Percentiles rank a stretch among this genome's conserved stretches.
Conservation (phyloP, 2,329 filamentous ascomycete species). For the Colletotrichum sojae region DNA sequence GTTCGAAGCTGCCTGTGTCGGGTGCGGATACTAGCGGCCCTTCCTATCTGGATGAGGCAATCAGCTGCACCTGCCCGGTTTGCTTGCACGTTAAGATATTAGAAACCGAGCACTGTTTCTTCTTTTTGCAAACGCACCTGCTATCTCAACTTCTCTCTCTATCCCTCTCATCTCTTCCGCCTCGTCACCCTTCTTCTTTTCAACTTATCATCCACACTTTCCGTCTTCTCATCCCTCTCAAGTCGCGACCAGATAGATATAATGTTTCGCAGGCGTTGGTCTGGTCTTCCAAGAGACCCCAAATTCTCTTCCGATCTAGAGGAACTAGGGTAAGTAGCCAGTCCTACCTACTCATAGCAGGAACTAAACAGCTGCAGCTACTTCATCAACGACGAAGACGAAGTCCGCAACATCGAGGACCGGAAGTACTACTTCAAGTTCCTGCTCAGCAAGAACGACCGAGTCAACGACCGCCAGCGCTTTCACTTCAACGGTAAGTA, state of each 20-base stretch:
- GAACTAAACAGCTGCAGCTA: constrained; percentile 67
- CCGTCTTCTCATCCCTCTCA: background rate
- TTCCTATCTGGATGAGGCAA: background rate
- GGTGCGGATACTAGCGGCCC: too few species aligned
- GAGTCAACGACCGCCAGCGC: constrained; percentile 82
- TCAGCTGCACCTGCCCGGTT: too few species aligned
- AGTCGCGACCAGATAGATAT: constrained; percentile 44
- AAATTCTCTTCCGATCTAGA: constrained; percentile 76
- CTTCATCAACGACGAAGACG: constrained; percentile 81
- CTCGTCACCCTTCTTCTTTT: background rate
- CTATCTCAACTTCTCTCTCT: background rate
- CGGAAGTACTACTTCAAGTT: constrained; percentile 81
- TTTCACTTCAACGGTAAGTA: constrained; percentile 79
- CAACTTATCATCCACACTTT: too few species aligned
- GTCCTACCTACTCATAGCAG: background rate
- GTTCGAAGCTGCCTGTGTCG: background rate
- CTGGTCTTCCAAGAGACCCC: constrained; percentile 79
- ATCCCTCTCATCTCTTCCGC: background rate
- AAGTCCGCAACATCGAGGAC: constrained; percentile 79
- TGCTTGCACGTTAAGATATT: too few species aligned
- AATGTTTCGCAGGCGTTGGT: constrained; percentile 84
- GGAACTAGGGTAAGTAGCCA: constrained; percentile 75
- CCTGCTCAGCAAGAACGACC: constrained; percentile 79
- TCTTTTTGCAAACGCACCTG: too few species aligned
- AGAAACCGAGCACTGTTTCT: too few species aligned